Base-by-base conservation (phyloP, 345 rosid genomes). In the Rubroshorea leprosula region DNA sequence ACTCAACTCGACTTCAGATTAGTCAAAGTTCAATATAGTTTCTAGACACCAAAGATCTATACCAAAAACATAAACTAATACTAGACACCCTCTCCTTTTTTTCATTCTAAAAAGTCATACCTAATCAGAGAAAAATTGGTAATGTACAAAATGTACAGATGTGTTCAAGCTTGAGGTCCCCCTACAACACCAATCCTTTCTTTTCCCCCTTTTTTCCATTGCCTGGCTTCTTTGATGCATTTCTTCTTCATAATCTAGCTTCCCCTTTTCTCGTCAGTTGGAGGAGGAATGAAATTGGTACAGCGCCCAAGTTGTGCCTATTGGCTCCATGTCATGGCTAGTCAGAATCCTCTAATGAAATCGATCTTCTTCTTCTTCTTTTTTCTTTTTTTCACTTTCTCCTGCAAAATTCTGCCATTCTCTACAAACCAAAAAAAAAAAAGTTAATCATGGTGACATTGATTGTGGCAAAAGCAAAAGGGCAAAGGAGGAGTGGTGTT, bases 51-150 rank as follows among this genome's bases (percentile, higher is more conserved):
- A n/a, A n/a, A n/a, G n/a, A n/a, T n/a, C n/a, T n/a, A n/a, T n/a
- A n/a, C n/a, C n/a, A n/a, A n/a, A n/a, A n/a, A n/a, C n/a, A n/a
- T n/a, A n/a, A n/a, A n/a, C n/a, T n/a, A n/a, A n/a, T n/a, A 54
- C 24, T 50, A 24, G 17, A 3, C 39, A 22, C 23, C 38, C 29
- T 18, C 17, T 6, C 31, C 9, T 19, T 35, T 52, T 49, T 41
- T 22, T 25, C 18, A 21, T 51, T 41, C 59, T 14, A 58, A 57
- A 72, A 64, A 61, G 77, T 74, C 72, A 68, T 62, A 43, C 68
- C 78, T 84, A 68, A 79, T 66, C 63, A 62, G 75, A 75, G 74
- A 66, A 70, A 83, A 76, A 43, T 67, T 35, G 64, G 69, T 66
- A 68, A 69, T 76, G 70, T 80, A 83, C 83, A 78, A 54, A 53